phyloP scores from a whole-genome alignment of 2,329 filamentous ascomycete genomes.

The Nannizzia gypsea region DNA sequence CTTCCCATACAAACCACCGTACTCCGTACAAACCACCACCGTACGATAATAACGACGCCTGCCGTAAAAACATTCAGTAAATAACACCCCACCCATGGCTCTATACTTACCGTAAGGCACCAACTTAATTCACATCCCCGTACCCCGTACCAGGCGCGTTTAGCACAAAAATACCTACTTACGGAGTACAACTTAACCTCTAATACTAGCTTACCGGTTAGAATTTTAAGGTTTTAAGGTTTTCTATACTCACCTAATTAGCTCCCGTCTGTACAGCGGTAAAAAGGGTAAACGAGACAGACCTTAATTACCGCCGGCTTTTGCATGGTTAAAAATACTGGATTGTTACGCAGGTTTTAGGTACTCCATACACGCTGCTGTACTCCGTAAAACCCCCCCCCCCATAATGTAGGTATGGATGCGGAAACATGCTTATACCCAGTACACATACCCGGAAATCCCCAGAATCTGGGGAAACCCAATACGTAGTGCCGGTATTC shows the following conservation, averaged over 20 bases:
- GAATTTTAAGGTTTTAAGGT: not conserved
- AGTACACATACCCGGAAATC: conserved; percentile 4
- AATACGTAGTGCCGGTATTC: not conserved
- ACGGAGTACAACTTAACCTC: too few species aligned
- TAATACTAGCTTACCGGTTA: not conserved
- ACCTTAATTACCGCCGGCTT: not conserved
- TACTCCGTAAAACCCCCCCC: too few species aligned
- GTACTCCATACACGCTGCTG: too few species aligned
- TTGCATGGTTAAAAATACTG: not conserved
- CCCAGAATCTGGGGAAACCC: not conserved
- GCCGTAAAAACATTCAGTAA: not conserved
- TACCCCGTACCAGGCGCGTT: not conserved
- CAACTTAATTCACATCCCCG: not conserved
- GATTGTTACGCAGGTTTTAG: not conserved
- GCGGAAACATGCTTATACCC: too few species aligned
- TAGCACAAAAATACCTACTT: not conserved
- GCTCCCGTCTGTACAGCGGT: not conserved
- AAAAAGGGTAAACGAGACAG: not conserved
- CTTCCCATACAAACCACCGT: not conserved
- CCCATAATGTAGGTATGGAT: too few species aligned
- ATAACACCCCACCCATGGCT: not conserved
- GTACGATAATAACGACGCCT: not conserved
- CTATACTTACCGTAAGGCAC: conserved; percentile 3
- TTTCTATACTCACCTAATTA: not conserved
- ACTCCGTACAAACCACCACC: not conserved